Evolutionary conservation across 2,329 filamentous ascomycete genomes (phyloP), one percentile per base, ranked within the genome.

Genomic region (Fusarium abutilonis): DNA sequence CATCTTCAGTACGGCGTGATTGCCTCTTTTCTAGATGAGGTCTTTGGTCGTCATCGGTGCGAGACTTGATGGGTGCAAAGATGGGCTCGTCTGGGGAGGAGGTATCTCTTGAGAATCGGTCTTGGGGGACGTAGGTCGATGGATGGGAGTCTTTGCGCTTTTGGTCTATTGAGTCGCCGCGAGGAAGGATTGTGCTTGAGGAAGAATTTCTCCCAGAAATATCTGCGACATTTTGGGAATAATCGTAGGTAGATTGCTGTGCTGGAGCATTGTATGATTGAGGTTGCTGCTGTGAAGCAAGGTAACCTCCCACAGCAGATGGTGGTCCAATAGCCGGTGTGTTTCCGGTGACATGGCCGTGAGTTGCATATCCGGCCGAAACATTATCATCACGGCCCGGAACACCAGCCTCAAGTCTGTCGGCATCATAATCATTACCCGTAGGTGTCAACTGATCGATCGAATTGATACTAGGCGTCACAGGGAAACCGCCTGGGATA

Each of bases 1-100:
- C 82, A 21, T 86, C 81, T 67, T 86, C 83, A 3, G 75, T 80
- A 4, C 70, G 69, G 2, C 56, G 54, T 1, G 68, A 73, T n/a
- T 60, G 67, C 15, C 64, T 68, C 21, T 63, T 72, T 23, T 68
- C 58, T 0, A 74, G 39, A 0, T 55, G 31, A 0, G 67, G 67
- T 9, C 58, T 7, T 8, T 13, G 10, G 13, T 66, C 23, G 3
- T 60, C 49, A 4, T 53, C 48, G 2, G 58, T 48, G 19, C 58
- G 44, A 4, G 68, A 67, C 45, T 70, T 76, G 5, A 77, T 61
- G 3, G 72, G 61, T 4, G 70, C 70, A 23, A 73, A 72, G 3
- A 69, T 43, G 1, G 68, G 52, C 3, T 55, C 55, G 15, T 67
- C 55, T 2, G 43, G 21, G 23, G 23, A 26, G 23, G 23, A 26